Base-by-base conservation (phyloP, 2,329 filamentous ascomycete species). In the Gliomastix tumulicola region DNA sequence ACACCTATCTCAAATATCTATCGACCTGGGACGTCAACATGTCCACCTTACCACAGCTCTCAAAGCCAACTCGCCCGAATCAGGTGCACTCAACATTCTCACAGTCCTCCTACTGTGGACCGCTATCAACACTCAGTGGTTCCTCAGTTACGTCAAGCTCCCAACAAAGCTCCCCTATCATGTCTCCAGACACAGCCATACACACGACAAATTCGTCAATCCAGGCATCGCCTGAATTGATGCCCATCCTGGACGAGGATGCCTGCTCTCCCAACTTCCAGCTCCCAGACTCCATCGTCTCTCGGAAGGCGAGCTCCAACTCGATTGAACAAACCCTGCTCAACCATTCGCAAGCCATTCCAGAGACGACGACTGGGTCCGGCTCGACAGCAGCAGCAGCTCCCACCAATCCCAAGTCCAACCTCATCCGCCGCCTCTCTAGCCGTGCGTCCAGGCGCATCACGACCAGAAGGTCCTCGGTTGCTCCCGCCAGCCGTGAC, bases 341-440 rank as follows among this genome's bases (percentile, higher is more conserved):
- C 18, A 59, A 68, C 34, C 72, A 68, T 51, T 76, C 79, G 50
- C 76, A 73, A 23, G 74, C 82, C 28, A 60, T 71, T 51, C 60
- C 65, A 12, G 69, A 74, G 38, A 56, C 59, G 27, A n/a, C n/a
- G n/a, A n/a, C n/a, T n/a, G n/a, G n/a, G n/a, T n/a, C n/a, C n/a
- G n/a, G n/a, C 44, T 55, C 37, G 51, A 34, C 38, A 46, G 42
- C 37, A 47, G 43, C 44, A 32, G 36, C 35, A 41, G 35, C 25
- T 44, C 28, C 34, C 9, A 34, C 7, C 52, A 31, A 50, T 50
- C 74, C 73, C 34, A 71, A 68, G 49, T 63, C 59, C 25, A 59
- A 55, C 35, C 62, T 97, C 39, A 94, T 97, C 47, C 80, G 92
- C 44, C 78, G 89, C 44, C 67, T 96, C 17, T 97, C 92, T 21